These are phyloP conservation scores for Heimioporus sp. DNA, from an alignment of 768 basidiomycete genomes.

Conservation along the genomic window DNA sequence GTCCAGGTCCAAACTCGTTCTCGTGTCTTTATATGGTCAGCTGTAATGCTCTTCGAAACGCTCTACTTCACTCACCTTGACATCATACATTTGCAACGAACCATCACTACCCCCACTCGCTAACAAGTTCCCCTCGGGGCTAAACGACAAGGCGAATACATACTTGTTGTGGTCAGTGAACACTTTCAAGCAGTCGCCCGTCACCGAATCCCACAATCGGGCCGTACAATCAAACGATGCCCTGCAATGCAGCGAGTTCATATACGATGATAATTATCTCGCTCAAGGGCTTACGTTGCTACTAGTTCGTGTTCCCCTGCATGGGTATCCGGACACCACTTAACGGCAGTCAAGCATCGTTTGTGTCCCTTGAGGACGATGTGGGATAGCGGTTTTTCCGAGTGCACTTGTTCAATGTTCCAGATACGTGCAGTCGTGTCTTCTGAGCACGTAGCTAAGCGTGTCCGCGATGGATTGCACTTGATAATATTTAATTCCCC, in stretches of 20 bases:
- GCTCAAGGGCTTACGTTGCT: conserved; percentile 58
- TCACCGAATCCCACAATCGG: conserved; percentile 79
- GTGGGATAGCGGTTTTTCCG: conserved; percentile 20
- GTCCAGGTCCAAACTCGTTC: conserved; percentile 65
- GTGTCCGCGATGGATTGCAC: conserved; percentile 61
- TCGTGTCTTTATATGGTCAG: conserved; percentile 31
- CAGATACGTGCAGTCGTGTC: conserved; percentile 78
- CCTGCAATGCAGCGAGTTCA: conserved; percentile 35
- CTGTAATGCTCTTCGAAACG: background rate
- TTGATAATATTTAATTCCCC: conserved; percentile 80
- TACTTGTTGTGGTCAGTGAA: conserved; percentile 71
- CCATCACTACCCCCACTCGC: conserved; percentile 83
- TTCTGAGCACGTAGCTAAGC: conserved; percentile 79
- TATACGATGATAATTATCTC: background rate
- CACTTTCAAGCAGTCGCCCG: conserved; percentile 69
- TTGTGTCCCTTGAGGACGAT: conserved; percentile 61
- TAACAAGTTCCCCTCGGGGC: conserved; percentile 68
- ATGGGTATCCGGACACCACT: conserved; percentile 62
- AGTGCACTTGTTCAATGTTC: conserved; percentile 52
- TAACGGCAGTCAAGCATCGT: conserved; percentile 61
- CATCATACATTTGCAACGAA: conserved; percentile 67
- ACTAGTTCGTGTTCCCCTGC: conserved; percentile 55
- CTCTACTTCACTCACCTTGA: conserved; percentile 52
- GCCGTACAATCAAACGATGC: conserved; percentile 81
- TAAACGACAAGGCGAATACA: conserved; percentile 74